Evolutionary conservation across 176 grass and related monocot species (phyloP), one percentile per base, ranked within the genome.

Genomic region (Elymus sibiricus): DNA sequence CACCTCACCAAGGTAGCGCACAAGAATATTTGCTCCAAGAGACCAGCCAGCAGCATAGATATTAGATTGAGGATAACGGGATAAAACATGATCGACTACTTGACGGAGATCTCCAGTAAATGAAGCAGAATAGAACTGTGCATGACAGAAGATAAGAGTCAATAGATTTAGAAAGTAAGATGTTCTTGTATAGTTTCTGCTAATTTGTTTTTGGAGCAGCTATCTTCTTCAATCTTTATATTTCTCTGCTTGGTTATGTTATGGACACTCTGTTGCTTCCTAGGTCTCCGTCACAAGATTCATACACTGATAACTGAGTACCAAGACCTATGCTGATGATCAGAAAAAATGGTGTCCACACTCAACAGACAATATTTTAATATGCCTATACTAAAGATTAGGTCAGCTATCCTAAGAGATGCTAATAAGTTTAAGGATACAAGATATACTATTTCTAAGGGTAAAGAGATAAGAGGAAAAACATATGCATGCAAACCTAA

Each of bases 11-110:
- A 98, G 90, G 85, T 98, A 98, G 70, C 90, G 91, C 79, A 98
- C 96, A 69, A 98, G 96, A 91, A 98, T 95, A 91, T 98, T 98
- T 86, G 96, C 96, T 87, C 93, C 96, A 88, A 98, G 92, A 71
- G 93, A 98, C 96, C 96, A 98, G 35, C 96, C 96, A 27, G 63
- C 84, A 40, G 93, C 93, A 92, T 98, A 95, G 15, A 98, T 69
- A 67, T 95, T 90, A 84, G 93, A 92, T 27, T 89, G 72, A 59
- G 93, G 88, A 35, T 95, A 94, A 43, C 58, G 70, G 40, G 86
- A 80, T 66, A 79, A 88, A 75, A 98, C 79, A 88, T 92, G 90
- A 56, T 79, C 64, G 61, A 94, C 67, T 71, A 95, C 93, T 89
- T 94, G 90, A 55, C 68, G 44, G 51, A 98, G 86, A 91, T 98